phyloP scores from a whole-genome alignment of 306 rosid genomes.

The Datisca glomerata region DNA sequence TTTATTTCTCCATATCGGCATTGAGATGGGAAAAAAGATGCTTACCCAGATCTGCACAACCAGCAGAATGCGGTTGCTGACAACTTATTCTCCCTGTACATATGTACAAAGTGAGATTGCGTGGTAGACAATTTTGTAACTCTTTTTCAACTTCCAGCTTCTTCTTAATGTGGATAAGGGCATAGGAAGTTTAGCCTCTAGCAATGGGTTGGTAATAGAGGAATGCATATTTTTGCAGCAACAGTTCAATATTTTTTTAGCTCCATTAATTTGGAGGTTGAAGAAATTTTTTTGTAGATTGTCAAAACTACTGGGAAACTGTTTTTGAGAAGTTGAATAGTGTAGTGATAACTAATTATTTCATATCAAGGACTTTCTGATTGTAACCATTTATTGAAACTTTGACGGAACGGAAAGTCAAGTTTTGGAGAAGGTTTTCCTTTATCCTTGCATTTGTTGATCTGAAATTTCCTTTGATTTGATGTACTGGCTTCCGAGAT shows the following conservation, averaged over 20 bases:
- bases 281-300: no score
- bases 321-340: slow-evolving; percentile 39
- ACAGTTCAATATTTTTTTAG: slow-evolving; percentile 31
- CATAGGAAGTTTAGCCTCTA: slow-evolving; percentile 28
- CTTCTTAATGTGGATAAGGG: slow-evolving; percentile 39
- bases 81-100: slow-evolving; percentile 65
- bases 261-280: slow-evolving; percentile 43
- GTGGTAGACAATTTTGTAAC: slow-evolving; percentile 43
- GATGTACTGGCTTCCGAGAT: slow-evolving; percentile 16
- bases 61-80: no score
- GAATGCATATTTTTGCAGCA: slow-evolving; percentile 19
- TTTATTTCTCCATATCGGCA: no score
- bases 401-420: slow-evolving; percentile 31
- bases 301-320: no score
- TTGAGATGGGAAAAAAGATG: no score
- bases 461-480: not conserved
- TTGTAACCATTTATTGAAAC: slow-evolving; percentile 14
- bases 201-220: slow-evolving; percentile 36
- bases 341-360: no score
- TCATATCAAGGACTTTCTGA: slow-evolving; percentile 14
- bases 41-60: no score
- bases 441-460: slow-evolving; percentile 2
- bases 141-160: slow-evolving; percentile 25
- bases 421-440: slow-evolving; percentile 17
- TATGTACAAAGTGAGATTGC: slow-evolving; percentile 75